Percentiles rank a stretch among this genome's conserved stretches.
Evolutionary conservation across 768 basidiomycete species (phyloP).

Genomic region (Steccherinum ochraceum): DNA sequence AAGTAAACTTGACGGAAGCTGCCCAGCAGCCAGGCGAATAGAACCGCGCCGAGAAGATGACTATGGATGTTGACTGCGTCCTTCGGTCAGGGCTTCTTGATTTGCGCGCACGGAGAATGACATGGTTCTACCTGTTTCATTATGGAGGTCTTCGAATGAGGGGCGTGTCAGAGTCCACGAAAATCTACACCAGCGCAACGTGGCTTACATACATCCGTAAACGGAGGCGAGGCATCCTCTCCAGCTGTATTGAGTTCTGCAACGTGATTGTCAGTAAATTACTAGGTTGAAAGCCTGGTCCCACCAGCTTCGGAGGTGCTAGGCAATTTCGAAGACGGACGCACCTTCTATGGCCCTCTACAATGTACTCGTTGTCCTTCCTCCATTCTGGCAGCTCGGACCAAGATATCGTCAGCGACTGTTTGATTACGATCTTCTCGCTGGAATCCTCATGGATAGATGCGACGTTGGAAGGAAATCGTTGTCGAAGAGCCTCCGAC

Average conservation of each 20-base stretch:
- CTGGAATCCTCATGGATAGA: not conserved
- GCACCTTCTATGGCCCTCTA: conserved; percentile 65
- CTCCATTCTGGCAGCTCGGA: conserved; percentile 61
- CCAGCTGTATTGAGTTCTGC: conserved; percentile 56
- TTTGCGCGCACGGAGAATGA: conserved; percentile 7
- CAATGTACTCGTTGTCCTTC: conserved; percentile 68
- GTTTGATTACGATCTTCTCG: not conserved
- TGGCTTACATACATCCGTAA: conserved; percentile 51
- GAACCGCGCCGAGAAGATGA: conserved; percentile 63
- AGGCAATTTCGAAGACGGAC: conserved; percentile 4
- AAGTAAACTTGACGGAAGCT: conserved; percentile 50
- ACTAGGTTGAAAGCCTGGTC: not conserved
- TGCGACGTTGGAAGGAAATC: not conserved
- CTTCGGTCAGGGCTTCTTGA: conserved; percentile 7
- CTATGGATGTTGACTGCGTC: conserved; percentile 79
- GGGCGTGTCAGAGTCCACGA: not conserved
- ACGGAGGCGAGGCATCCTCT: conserved; percentile 55
- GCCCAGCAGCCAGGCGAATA: conserved; percentile 51
- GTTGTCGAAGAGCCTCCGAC: not conserved
- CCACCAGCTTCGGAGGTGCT: too few relatives aligned
- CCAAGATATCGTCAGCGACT: conserved; percentile 39
- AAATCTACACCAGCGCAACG: not conserved
- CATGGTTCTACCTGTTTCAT: conserved; percentile 57
- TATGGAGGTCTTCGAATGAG: conserved; percentile 55
- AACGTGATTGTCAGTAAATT: not conserved